A percentile compares a stretch with the other conserved stretches of the same genome.
phyloP scores from a whole-genome alignment of 352 stramenopile genomes.

The Phytophthora meadii region DNA sequence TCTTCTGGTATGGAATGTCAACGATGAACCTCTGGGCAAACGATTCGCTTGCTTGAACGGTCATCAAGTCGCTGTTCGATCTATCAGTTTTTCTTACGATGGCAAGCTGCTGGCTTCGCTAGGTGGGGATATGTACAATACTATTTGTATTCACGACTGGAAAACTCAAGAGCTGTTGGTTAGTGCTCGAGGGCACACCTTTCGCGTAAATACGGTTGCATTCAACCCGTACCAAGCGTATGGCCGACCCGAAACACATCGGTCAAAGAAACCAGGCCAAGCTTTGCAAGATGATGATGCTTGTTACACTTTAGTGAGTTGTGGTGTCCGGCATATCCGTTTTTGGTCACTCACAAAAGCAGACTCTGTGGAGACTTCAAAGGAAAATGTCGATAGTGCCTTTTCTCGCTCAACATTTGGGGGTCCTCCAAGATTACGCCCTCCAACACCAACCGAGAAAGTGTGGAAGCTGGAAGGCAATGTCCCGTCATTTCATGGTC shows the following conservation, averaged over 20 bases:
- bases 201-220: conserved; percentile 65
- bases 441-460: conserved; percentile 64
- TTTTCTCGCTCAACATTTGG: conserved; percentile 74
- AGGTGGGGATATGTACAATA: conserved; percentile 80
- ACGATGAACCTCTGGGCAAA: conserved; percentile 63
- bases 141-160: conserved; percentile 82
- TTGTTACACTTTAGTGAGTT: conserved; percentile 80
- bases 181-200: conserved; percentile 68
- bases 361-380: conserved; percentile 49
- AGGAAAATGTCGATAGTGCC: conserved; percentile 61
- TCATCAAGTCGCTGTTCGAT: conserved; percentile 61
- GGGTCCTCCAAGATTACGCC: conserved; percentile 49
- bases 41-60: conserved; percentile 62
- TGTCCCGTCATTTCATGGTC: conserved; percentile 70
- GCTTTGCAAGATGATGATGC: conserved; percentile 72
- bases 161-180: conserved; percentile 61
- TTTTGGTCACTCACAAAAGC: conserved; percentile 78
- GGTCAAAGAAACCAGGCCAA: conserved; percentile 61
- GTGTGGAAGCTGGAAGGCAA: conserved; percentile 82
- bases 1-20: conserved; percentile 72
- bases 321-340: conserved; percentile 73
- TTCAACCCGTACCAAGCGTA: conserved; percentile 82
- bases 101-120: conserved; percentile 73
- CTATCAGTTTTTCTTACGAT: conserved; percentile 77
- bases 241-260: conserved; percentile 57